These are phyloP conservation scores for Suillus placidus DNA, from an alignment of 768 basidiomycete genomes.

Conservation along the genomic window DNA sequence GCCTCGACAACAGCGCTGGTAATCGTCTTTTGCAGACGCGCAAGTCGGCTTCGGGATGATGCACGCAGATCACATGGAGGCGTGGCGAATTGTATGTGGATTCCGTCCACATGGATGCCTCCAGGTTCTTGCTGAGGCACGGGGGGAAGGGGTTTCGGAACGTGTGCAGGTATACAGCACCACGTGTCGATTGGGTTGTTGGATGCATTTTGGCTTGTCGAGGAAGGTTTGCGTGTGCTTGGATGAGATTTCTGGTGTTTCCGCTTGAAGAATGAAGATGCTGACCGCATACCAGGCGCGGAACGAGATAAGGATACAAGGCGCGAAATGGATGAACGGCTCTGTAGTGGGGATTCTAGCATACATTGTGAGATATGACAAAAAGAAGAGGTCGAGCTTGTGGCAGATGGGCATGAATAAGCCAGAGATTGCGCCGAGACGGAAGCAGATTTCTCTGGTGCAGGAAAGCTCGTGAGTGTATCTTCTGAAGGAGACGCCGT, in stretches of 20 bases:
- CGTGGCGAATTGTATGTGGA: constrained; percentile 27
- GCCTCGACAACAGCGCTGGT: constrained; percentile 40
- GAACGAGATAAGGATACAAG: constrained; percentile 15
- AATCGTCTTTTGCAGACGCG: constrained; percentile 39
- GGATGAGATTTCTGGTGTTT: constrained; percentile 14
- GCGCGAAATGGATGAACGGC: constrained; percentile 20
- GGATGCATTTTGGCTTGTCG: not conserved
- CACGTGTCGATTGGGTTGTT: constrained; percentile 14
- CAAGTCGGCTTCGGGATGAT: constrained; percentile 26
- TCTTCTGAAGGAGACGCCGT: constrained; percentile 1
- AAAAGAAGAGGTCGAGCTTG: constrained; percentile 29
- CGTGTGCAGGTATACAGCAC: constrained; percentile 8
- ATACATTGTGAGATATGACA: constrained; percentile 22
- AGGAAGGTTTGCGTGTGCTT: constrained; percentile 3
- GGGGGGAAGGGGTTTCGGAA: constrained; percentile 24
- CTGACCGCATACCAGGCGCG: constrained; percentile 21
- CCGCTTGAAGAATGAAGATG: constrained; percentile 30
- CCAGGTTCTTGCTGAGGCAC: constrained; percentile 9
- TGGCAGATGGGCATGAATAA: constrained; percentile 12
- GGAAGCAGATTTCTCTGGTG: constrained; percentile 7
- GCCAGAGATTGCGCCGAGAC: constrained; percentile 7
- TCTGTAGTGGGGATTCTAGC: constrained; percentile 14
- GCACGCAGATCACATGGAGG: constrained; percentile 8
- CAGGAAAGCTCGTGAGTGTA: not conserved
- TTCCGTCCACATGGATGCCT: constrained; percentile 22